These are phyloP conservation scores for Stagonosporopsis cucurbitacearum DNA, from an alignment of 2,329 filamentous ascomycete genomes.

Conservation along the genomic window DNA sequence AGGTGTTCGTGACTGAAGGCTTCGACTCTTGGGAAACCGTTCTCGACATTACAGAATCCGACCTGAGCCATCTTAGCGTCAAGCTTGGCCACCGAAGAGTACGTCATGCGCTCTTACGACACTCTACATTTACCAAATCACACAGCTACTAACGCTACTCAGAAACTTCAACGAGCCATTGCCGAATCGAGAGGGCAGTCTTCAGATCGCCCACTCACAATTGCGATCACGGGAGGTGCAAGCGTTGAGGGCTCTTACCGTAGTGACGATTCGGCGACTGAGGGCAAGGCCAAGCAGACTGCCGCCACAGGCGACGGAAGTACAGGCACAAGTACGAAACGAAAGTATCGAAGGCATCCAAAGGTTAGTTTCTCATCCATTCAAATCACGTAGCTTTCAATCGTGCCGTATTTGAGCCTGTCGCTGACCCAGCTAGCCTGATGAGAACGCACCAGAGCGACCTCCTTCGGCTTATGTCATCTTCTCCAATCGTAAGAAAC, in stretches of 20 bases:
- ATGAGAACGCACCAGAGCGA: slow-evolving; percentile 79
- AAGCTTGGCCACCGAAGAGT: slow-evolving; percentile 83
- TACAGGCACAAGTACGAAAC: slow-evolving; percentile 58
- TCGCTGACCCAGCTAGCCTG: slow-evolving; percentile 60
- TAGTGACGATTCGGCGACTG: slow-evolving; percentile 61
- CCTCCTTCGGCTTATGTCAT: slow-evolving; percentile 84
- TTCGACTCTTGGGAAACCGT: slow-evolving; percentile 87
- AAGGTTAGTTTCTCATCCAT: slow-evolving; percentile 61
- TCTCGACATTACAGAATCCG: slow-evolving; percentile 82
- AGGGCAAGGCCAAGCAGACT: slow-evolving; percentile 55
- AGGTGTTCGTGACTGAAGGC: slow-evolving; percentile 75
- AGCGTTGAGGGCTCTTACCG: slow-evolving; percentile 62
- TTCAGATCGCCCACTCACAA: slow-evolving; percentile 46
- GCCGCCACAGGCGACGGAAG: slow-evolving; percentile 22
- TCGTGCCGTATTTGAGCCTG: not conserved
- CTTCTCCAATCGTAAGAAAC: slow-evolving; percentile 77
- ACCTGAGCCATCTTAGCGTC: slow-evolving; percentile 78
- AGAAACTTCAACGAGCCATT: slow-evolving; percentile 86
- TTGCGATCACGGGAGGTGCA: slow-evolving; percentile 54
- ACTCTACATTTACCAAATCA: not conserved
- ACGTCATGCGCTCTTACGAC: slow-evolving; percentile 46
- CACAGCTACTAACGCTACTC: slow-evolving; percentile 10
- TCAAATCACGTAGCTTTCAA: not conserved
- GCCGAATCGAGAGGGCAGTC: slow-evolving; percentile 70
- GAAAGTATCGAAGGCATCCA: slow-evolving; percentile 79